A percentile compares a stretch with the other conserved stretches of the same genome.
These are phyloP conservation scores for Plantago major DNA, from an alignment of 257 asterid species.

Conservation along the genomic window DNA sequence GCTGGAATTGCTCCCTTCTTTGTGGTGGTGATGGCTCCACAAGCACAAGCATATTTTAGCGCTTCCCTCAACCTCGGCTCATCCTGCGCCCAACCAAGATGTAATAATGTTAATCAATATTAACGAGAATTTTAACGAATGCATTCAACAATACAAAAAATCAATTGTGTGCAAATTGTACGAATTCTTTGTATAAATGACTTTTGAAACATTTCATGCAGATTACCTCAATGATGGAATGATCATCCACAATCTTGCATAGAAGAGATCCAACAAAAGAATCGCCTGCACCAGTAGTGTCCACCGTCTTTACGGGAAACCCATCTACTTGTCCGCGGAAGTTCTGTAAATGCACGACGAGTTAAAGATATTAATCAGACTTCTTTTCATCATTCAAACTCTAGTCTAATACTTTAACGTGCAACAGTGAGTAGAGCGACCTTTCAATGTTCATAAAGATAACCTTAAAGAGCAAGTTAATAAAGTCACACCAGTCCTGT, in stretches of 20 bases:
- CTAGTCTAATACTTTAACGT: too few relatives aligned
- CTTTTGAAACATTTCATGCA: background rate
- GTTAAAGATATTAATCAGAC: constrained; percentile 2
- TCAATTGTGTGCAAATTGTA: too few relatives aligned
- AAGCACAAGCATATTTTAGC: constrained; percentile 73
- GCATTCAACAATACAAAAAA: background rate
- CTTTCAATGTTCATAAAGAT: background rate
- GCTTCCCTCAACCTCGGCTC: constrained; percentile 72
- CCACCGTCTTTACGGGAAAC: constrained; percentile 35
- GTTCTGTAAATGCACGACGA: constrained; percentile 7
- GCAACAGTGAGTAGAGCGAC: background rate
- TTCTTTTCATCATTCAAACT: background rate
- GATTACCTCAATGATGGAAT: constrained; percentile 30
- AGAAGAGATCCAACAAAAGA: constrained; percentile 50
- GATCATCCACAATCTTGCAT: constrained; percentile 45
- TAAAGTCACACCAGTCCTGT: background rate
- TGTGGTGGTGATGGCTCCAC: constrained; percentile 96
- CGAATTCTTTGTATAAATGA: background rate
- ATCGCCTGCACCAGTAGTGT: constrained; percentile 58
- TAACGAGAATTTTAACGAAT: background rate
- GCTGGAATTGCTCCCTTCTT: constrained; percentile 98
- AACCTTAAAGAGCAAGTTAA: background rate
- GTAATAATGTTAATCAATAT: background rate
- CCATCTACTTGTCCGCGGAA: constrained; percentile 37
- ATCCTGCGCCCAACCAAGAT: constrained; percentile 33